Conservation (phyloP, 345 rosid species). For the Ceriops zippeliana region DNA sequence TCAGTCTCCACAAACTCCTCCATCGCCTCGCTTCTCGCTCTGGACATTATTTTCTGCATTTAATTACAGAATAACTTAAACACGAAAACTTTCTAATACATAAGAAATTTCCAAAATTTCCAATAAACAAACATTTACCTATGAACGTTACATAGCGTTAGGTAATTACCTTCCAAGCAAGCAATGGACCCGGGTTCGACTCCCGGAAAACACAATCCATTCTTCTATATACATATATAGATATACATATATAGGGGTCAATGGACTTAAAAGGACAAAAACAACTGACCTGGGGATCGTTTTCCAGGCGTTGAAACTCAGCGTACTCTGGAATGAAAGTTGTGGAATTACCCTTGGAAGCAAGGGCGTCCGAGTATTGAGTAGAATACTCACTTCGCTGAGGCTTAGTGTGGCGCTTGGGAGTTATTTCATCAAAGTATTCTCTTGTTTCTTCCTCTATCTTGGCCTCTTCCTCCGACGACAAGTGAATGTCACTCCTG, state of each 20-base stretch:
- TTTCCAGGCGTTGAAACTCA: conserved; percentile 46
- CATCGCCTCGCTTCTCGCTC: conserved; percentile 25
- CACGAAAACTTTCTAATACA: background rate
- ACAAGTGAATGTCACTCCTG: conserved; percentile 52
- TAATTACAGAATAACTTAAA: background rate
- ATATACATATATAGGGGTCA: too few species aligned
- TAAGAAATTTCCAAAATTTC: too few species aligned
- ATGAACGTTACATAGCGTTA: too few species aligned
- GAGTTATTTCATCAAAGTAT: conserved; percentile 46
- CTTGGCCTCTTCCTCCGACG: conserved; percentile 45
- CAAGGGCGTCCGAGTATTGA: conserved; percentile 37
- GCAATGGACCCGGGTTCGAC: conserved; percentile 86
- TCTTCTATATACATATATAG: background rate
- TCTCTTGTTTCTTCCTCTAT: conserved; percentile 37
- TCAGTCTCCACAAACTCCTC: conserved; percentile 68
- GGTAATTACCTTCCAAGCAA: conserved; percentile 80
- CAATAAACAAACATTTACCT: too few species aligned
- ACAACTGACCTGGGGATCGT: conserved; percentile 32
- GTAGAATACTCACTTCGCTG: conserved; percentile 55
- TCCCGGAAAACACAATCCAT: conserved; percentile 44
- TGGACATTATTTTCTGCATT: conserved; percentile 35
- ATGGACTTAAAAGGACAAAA: background rate
- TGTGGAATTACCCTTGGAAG: background rate
- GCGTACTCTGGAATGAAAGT: conserved; percentile 34
- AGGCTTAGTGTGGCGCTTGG: conserved; percentile 61